Evolutionary conservation across 352 stramenopile genomes (phyloP).

Genomic region (Peronospora farinosa): DNA sequence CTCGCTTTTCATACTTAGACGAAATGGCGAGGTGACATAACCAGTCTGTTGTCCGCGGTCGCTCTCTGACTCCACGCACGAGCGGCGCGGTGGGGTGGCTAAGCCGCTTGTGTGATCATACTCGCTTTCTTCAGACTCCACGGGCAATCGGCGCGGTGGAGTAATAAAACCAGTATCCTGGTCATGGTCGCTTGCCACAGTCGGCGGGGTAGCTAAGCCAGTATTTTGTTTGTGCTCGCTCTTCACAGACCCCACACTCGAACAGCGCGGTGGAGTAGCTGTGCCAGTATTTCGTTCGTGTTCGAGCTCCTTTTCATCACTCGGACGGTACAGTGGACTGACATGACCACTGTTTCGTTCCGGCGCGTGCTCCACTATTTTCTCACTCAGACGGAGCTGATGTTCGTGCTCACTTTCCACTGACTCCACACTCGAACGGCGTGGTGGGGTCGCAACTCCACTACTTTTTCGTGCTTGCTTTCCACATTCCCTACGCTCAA

Average conservation of each 20-base stretch:
- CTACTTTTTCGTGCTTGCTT: neutral
- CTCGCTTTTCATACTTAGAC: neutral
- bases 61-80: constrained; percentile 5
- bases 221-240: neutral
- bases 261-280: constrained; percentile 3
- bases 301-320: constrained; percentile 1
- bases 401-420: neutral
- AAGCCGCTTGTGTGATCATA: neutral
- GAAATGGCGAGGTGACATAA: neutral
- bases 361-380: too few species aligned
- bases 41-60: neutral
- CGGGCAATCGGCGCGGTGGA: constrained; percentile 5
- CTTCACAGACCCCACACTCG: constrained; percentile 11
- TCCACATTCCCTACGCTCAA: constrained; percentile 2
- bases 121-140: constrained; percentile 7
- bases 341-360: too few species aligned
- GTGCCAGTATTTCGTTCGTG: constrained; percentile 23
- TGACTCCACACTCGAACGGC: neutral
- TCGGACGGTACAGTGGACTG: too few species aligned
- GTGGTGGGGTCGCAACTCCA: neutral
- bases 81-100: neutral
- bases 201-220: neutral
- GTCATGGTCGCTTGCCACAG: constrained; percentile 1
- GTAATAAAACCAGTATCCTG: constrained; percentile 2
- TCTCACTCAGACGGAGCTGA: too few species aligned